phyloP scores from a whole-genome alignment of 129 eudicot species.

The Solidago caesia region DNA sequence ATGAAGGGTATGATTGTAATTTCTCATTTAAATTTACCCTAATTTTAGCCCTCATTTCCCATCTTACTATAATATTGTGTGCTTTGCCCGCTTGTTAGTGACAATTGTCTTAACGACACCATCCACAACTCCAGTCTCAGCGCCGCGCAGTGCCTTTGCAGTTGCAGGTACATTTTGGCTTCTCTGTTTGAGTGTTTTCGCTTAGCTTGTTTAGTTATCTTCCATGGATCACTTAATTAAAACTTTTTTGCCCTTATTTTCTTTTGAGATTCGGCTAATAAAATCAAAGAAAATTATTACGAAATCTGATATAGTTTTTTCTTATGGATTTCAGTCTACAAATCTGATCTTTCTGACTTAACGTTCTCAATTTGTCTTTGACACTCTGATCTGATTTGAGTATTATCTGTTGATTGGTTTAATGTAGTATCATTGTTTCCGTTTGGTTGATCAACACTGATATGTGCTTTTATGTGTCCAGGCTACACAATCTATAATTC shows the following conservation, averaged over 20 bases:
- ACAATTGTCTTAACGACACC: neutral
- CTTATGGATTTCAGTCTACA: neutral
- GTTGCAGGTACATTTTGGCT: slow-evolving; percentile 20
- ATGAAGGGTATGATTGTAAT: slow-evolving; percentile 12
- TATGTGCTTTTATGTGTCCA: neutral
- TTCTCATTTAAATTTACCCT: neutral
- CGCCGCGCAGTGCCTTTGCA: slow-evolving; percentile 3
- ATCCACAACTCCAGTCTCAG: slow-evolving; percentile 2
- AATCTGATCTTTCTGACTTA: neutral
- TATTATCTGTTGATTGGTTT: neutral
- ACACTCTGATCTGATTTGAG: neutral
- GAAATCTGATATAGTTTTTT: neutral
- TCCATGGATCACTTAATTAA: neutral
- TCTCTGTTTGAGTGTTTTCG: neutral
- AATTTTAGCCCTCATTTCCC: neutral
- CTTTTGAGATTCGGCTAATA: neutral
- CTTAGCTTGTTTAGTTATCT: slow-evolving; percentile 2
- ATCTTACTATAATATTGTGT: slow-evolving; percentile 9
- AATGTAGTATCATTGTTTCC: neutral
- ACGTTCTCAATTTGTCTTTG: neutral
- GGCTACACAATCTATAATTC: too few species aligned
- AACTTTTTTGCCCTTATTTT: neutral
- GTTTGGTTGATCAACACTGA: neutral
- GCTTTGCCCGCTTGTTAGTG: neutral
- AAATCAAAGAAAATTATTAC: neutral